These are phyloP conservation scores for Bryum argenteum DNA, from an alignment of 225 moss, liverwort and hornwort genomes.

Conservation along the genomic window DNA sequence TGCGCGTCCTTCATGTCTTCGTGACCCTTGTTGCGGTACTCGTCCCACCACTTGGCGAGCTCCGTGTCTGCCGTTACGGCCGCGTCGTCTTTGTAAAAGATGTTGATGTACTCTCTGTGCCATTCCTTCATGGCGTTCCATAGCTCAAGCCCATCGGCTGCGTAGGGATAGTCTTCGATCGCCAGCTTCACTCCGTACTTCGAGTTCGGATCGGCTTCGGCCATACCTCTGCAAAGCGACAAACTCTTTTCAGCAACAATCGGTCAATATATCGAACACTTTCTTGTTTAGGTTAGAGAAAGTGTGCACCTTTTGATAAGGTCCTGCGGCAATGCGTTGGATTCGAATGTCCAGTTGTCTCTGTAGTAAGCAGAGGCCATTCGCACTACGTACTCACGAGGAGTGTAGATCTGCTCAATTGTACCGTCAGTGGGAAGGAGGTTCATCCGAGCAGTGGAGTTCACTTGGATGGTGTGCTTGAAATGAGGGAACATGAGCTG, in stretches of 20 bases:
- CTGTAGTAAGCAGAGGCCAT: constrained; percentile 44
- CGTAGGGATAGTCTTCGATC: constrained; percentile 61
- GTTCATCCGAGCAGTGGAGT: constrained; percentile 40
- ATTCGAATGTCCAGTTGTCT: constrained; percentile 54
- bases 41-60: constrained; percentile 38
- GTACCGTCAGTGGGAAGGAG: constrained; percentile 47
- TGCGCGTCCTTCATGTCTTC: constrained; percentile 37
- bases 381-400: constrained; percentile 46
- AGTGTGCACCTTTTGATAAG: constrained; percentile 38
- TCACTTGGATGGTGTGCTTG: constrained; percentile 43
- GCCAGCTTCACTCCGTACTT: constrained; percentile 49
- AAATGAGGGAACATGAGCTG: constrained; percentile 55
- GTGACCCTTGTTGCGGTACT: constrained; percentile 44
- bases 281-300: background rate
- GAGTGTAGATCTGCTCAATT: constrained; percentile 52
- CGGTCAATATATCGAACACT: background rate
- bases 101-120: constrained; percentile 47
- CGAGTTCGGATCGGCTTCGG: constrained; percentile 31
- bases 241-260: background rate
- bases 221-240: constrained; percentile 45
- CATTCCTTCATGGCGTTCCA: constrained; percentile 53
- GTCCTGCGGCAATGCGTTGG: constrained; percentile 44
- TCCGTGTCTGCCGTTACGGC: constrained; percentile 37
- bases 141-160: constrained; percentile 53
- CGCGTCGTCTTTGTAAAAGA: constrained; percentile 44